Base-by-base conservation (phyloP, 2,329 filamentous ascomycete species). In the Cytospora piceae region DNA sequence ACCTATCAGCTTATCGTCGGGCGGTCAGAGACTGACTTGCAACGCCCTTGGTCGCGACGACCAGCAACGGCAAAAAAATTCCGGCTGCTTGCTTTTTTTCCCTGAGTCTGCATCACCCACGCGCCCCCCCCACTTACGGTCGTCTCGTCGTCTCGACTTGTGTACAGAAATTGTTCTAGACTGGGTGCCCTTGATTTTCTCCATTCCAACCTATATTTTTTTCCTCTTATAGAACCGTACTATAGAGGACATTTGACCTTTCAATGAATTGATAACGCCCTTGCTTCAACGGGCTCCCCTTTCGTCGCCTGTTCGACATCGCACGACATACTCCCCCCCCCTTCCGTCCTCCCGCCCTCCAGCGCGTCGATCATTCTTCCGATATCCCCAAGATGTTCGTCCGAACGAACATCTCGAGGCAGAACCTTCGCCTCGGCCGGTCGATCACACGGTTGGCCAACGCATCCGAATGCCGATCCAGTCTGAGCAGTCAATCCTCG, bases 301-400 rank as follows among this genome's bases (percentile, higher is more conserved):
- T 58, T 5, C 54, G 37, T 49, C 58, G 60, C 54, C 42, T 67
- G 58, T 60, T 62, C 31, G 32, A 55, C 29, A 52, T 59, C 65
- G 56, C 62, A 34, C 67, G 32, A 60, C 37, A 37, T 34, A 37
- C 24, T 29, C 58, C 42, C 39, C 63, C 31, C 17, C 37, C 24
- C 29, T 31, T 58, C 52, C 15, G 32, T 12, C 34, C 8, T 17
- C 24, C 22, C 15, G n/a, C 49, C n/a, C 34, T 51, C 15, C 7
- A 31, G 15, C 37, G 42, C 32, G 27, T 51, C 52, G 46, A 58
- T 37, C 12, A 42, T 71, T 65, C 65, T 66, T 67, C 12, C 67
- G 68, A 67, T 63, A 57, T 53, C 32, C 32, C 58, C 64, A 71
- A 66, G 37, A 78, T 78, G 76, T 71, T 77, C 64, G 67, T 73